Conservation (phyloP, 1,284 basidiomycete genomes). For the Cutaneotrichosporon dermatis region DNA sequence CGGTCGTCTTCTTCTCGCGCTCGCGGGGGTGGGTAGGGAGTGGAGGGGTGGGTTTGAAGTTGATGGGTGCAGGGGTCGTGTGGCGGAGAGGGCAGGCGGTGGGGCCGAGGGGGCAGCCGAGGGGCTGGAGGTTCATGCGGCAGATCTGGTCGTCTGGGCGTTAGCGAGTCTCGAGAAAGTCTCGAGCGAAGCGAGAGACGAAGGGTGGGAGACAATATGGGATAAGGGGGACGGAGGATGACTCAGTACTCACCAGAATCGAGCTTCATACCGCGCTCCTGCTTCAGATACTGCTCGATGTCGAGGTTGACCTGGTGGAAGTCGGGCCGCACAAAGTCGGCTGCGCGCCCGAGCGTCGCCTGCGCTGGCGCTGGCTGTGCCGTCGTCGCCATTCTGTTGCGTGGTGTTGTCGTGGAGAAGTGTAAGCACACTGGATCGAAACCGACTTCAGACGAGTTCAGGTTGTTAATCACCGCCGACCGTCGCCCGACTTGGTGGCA, state of each 20-base stretch:
- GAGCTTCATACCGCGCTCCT: conserved; percentile 77
- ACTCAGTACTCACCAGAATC: no score
- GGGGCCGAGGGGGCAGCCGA: conserved; percentile 82
- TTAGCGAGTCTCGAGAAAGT: no score
- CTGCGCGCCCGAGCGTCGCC: conserved; percentile 33
- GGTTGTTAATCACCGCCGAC: not conserved
- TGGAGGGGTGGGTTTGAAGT: conserved; percentile 81
- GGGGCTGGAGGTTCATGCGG: conserved; percentile 67
- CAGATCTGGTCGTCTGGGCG: conserved; percentile 82
- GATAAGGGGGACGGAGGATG: no score
- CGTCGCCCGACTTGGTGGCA: conserved; percentile 3
- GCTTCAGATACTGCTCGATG: conserved; percentile 79
- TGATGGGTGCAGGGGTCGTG: conserved; percentile 73
- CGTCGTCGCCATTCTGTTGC: conserved; percentile 12
- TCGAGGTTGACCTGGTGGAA: conserved; percentile 89
- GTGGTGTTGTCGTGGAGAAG: no score
- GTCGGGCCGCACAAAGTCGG: conserved; percentile 75
- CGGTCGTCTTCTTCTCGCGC: conserved; percentile 78
- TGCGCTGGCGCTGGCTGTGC: conserved; percentile 11
- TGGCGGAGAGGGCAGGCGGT: conserved; percentile 84
- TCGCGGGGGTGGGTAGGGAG: conserved; percentile 70
- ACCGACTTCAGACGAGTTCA: no score
- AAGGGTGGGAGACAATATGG: no score
- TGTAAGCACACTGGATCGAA: not conserved
- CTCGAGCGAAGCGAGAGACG: no score